A percentile compares a stretch with the other conserved stretches of the same genome.
Evolutionary conservation across 805 yeast genomes (phyloP).

Genomic region (Komagataella pastoris): DNA sequence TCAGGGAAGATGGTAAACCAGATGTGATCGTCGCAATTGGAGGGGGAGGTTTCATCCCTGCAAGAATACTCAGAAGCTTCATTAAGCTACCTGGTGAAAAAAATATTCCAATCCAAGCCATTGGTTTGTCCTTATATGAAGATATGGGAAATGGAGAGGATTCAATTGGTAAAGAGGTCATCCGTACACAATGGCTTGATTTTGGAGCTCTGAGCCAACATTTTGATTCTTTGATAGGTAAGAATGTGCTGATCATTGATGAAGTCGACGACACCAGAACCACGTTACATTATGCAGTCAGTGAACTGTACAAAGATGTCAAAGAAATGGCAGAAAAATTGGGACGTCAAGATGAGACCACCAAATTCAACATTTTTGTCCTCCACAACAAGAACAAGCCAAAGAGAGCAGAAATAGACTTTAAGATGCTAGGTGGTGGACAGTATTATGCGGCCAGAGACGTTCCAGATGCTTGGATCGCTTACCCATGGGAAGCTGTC

Average conservation of each 20-base stretch:
- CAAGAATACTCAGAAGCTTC: slow-evolving; percentile 54
- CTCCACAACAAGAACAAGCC: slow-evolving; percentile 76
- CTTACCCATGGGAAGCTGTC: slow-evolving; percentile 82
- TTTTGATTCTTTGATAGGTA: slow-evolving; percentile 68
- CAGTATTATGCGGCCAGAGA: slow-evolving; percentile 64
- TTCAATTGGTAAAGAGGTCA: slow-evolving; percentile 63
- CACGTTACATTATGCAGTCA: slow-evolving; percentile 71
- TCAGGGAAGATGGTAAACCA: slow-evolving; percentile 26
- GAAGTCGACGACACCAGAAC: slow-evolving; percentile 92
- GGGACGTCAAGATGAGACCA: slow-evolving; percentile 44
- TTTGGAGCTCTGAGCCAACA: slow-evolving; percentile 58
- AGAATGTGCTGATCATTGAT: slow-evolving; percentile 70
- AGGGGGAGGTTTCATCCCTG: slow-evolving; percentile 66
- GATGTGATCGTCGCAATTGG: slow-evolving; percentile 58
- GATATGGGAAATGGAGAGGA: slow-evolving; percentile 36
- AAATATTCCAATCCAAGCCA: slow-evolving; percentile 60
- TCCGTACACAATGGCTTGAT: slow-evolving; percentile 86
- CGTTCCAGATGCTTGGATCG: slow-evolving; percentile 72
- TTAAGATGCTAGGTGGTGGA: slow-evolving; percentile 45
- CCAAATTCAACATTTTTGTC: slow-evolving; percentile 66
- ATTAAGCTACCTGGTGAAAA: slow-evolving; percentile 43
- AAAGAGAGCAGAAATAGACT: slow-evolving; percentile 63
- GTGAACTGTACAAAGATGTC: slow-evolving; percentile 61
- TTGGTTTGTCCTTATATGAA: slow-evolving; percentile 54
- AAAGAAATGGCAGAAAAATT: slow-evolving; percentile 42